Evolutionary conservation across 345 rosid genomes (phyloP), one percentile per base, ranked within the genome.

Genomic region (Turritis glabra): DNA sequence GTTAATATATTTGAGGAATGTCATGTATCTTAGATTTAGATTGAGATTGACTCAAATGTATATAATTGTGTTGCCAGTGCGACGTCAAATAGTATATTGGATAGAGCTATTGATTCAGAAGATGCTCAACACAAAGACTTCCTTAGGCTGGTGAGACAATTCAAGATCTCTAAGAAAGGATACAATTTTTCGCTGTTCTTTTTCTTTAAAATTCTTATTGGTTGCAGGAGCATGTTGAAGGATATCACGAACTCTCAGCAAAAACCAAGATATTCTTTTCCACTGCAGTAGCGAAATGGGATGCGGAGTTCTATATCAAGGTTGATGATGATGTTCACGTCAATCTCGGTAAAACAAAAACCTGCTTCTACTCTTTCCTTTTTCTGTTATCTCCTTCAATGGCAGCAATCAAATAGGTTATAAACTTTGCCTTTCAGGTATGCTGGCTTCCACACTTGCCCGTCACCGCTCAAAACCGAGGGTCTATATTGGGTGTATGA

Each of bases 251-350:
- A 80, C 83, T 96, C 80, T 87, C 99, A 50, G 96, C 98, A 40
- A 96, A 96, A 87, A 96, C 99, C 40, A 96, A 96, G 81, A 90
- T 61, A 35, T 95, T 88, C 86, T 89, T 96, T 79, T 78, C 95
- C 25, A 89, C 97, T 22, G 98, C 97, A 3, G 97, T 96, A 78
- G 91, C 97, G 21, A 87, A 73, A 71, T 96, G 99, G 99, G 95
- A 96, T 82, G 94, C 98, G 35, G 97, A 92, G 64, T 96, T 74
- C 77, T 96, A 92, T 77, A 75, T 96, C 86, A 90, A 96, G 75
- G 95, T 92, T 80, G 99, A 96, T 81, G 99, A 96, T 81, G 99
- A 96, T 82, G 98, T 92, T 73, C 99, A 96, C 46, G 99, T 96
- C 47, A 96, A 96, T 83, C 87, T 96, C 69, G 99, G 99, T 90